Percentiles rank a stretch among this genome's conserved stretches.
phyloP scores from a whole-genome alignment of 73 alveolate species.

The Paramecium caudatum region DNA sequence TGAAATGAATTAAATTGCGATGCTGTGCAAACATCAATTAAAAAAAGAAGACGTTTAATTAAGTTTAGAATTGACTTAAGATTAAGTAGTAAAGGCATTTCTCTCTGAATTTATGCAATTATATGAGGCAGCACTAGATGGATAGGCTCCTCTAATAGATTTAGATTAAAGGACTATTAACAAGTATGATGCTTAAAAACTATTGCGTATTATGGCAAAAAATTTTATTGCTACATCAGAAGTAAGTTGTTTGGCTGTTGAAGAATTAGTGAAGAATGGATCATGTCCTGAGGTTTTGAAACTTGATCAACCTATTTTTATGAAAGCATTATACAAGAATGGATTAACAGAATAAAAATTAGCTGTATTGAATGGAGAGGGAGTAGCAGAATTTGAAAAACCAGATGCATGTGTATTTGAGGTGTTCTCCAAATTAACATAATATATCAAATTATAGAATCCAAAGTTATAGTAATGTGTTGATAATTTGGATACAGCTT shows the following conservation, averaged over 20 bases:
- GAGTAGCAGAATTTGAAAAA: neutral
- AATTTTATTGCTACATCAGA: neutral
- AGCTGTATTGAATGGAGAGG: too few species aligned
- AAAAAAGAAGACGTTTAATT: neutral
- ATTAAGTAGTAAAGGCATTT: neutral
- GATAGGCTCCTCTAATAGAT: neutral
- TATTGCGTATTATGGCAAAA: neutral
- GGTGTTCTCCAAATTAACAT: neutral
- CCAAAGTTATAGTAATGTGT: neutral
- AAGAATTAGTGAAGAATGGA: neutral
- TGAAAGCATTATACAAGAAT: neutral
- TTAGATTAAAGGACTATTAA: neutral
- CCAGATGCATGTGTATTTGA: neutral
- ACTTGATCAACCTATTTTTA: neutral
- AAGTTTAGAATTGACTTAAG: neutral
- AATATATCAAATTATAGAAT: neutral
- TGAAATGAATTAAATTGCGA: neutral
- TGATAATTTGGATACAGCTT: neutral
- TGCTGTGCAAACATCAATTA: neutral
- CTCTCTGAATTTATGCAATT: neutral
- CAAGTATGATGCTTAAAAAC: neutral
- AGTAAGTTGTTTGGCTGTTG: neutral
- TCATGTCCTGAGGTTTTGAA: neutral
- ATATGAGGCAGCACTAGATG: conserved; percentile 8
- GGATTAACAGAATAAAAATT: neutral